Evolutionary conservation across 2,329 filamentous ascomycete genomes (phyloP).

Genomic region (Neofusicoccum laricinum): DNA sequence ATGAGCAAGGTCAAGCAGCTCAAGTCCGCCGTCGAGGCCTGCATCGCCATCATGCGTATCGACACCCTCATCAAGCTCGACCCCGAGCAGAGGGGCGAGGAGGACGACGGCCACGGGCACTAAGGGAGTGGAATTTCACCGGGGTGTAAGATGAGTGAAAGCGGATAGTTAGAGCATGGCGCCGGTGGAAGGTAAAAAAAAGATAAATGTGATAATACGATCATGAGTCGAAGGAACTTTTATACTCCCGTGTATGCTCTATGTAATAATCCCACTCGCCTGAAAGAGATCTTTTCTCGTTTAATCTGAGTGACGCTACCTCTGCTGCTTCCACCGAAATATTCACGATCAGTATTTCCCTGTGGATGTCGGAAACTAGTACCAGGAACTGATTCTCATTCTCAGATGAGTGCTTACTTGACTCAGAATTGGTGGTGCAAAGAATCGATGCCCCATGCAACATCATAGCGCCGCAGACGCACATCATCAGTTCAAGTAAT

Average conservation of each 20-base stretch:
- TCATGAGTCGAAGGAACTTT: neutral
- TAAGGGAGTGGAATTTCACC: conserved; percentile 33
- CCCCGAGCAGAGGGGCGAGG: conserved; percentile 72
- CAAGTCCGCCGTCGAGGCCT: conserved; percentile 97
- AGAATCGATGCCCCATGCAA: no score
- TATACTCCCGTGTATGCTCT: no score
- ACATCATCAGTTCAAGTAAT: no score
- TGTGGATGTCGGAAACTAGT: no score
- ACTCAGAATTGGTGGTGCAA: no score
- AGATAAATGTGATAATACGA: conserved; percentile 14
- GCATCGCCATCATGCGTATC: conserved; percentile 98
- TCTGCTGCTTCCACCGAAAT: no score
- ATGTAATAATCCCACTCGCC: neutral
- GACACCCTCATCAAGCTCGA: conserved; percentile 98
- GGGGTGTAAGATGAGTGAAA: neutral
- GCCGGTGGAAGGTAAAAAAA: conserved; percentile 1
- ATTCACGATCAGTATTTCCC: no score
- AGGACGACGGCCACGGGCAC: conserved; percentile 84
- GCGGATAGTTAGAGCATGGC: conserved; percentile 4
- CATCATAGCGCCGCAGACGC: no score
- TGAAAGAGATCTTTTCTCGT: no score
- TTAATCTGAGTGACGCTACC: no score
- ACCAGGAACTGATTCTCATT: no score
- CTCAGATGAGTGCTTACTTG: no score
- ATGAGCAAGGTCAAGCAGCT: conserved; percentile 98